A percentile compares a stretch with the other conserved stretches of the same genome.
phyloP scores from a whole-genome alignment of 371 early-diverging fungal genomes.

The Lichtheimia corymbifera region DNA sequence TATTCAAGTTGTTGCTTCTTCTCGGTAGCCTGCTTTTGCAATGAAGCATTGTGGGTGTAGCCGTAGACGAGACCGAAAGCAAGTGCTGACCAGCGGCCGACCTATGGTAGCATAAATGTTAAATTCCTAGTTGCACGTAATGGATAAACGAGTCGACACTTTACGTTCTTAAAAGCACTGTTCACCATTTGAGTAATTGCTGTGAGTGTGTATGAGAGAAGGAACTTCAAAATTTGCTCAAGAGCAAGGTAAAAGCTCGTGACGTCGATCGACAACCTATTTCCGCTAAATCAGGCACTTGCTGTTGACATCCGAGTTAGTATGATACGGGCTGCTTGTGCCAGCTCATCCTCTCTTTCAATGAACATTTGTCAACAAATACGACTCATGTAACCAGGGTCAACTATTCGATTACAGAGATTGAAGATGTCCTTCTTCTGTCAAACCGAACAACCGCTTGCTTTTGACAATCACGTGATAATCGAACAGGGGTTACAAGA shows the following conservation, averaged over 20 bases:
- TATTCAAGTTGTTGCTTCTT: conserved; percentile 62
- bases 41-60: conserved; percentile 64
- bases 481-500: too few relatives aligned
- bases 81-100: conserved; percentile 79
- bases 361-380: too few relatives aligned
- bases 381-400: too few relatives aligned
- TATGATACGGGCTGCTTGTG: too few relatives aligned
- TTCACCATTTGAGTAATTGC: conserved; percentile 28
- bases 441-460: too few relatives aligned
- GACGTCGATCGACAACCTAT: not conserved
- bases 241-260: not conserved
- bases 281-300: not conserved
- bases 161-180: conserved; percentile 47
- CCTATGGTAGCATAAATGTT: conserved; percentile 32
- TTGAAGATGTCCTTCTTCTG: too few relatives aligned
- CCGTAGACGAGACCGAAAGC: conserved; percentile 75
- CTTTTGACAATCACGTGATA: too few relatives aligned
- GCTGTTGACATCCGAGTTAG: too few relatives aligned
- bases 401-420: too few relatives aligned
- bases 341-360: too few relatives aligned
- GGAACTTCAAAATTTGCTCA: not conserved
- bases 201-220: conserved; percentile 4
- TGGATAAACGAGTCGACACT: not conserved
- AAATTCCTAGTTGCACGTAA: not conserved
- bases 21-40: conserved; percentile 61